Percentiles rank a stretch among this genome's conserved stretches.
Evolutionary conservation across 31 red algal species (phyloP).

Genomic region (Porphyra umbilicalis): DNA sequence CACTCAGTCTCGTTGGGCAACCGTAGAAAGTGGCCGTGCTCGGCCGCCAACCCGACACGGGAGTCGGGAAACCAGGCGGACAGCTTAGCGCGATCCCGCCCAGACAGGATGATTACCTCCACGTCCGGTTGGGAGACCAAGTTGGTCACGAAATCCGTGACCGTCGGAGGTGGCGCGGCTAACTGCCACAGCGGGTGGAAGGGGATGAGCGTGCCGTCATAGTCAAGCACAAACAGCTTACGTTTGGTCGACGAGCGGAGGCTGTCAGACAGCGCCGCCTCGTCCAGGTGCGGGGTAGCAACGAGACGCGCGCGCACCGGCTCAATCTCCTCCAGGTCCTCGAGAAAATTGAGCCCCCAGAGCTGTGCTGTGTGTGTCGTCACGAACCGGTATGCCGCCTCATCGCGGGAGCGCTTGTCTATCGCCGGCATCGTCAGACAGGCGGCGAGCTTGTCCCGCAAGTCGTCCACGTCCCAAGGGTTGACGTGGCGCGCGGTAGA

Average conservation of each 20-base stretch:
- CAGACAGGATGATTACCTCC: slow-evolving; percentile 49
- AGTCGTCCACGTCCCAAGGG: slow-evolving; percentile 73
- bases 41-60: slow-evolving; percentile 36
- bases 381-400: slow-evolving; percentile 74
- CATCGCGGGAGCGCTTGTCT: slow-evolving; percentile 42
- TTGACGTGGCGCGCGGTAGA: slow-evolving; percentile 78
- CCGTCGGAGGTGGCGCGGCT: slow-evolving; percentile 25
- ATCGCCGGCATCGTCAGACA: slow-evolving; percentile 55
- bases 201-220: slow-evolving; percentile 72
- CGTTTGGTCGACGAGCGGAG: background rate
- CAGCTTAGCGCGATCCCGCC: slow-evolving; percentile 46
- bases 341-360: slow-evolving; percentile 83
- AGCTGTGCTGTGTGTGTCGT: slow-evolving; percentile 60
- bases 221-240: slow-evolving; percentile 54
- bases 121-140: slow-evolving; percentile 39
- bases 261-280: background rate
- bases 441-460: slow-evolving; percentile 41
- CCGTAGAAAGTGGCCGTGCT: slow-evolving; percentile 63
- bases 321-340: slow-evolving; percentile 50
- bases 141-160: slow-evolving; percentile 35
- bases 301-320: background rate
- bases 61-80: slow-evolving; percentile 41
- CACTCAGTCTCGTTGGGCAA: slow-evolving; percentile 24
- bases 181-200: slow-evolving; percentile 55
- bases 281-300: background rate